phyloP scores from a whole-genome alignment of 2,329 filamentous ascomycete genomes.

The Westerdykella sp. region DNA sequence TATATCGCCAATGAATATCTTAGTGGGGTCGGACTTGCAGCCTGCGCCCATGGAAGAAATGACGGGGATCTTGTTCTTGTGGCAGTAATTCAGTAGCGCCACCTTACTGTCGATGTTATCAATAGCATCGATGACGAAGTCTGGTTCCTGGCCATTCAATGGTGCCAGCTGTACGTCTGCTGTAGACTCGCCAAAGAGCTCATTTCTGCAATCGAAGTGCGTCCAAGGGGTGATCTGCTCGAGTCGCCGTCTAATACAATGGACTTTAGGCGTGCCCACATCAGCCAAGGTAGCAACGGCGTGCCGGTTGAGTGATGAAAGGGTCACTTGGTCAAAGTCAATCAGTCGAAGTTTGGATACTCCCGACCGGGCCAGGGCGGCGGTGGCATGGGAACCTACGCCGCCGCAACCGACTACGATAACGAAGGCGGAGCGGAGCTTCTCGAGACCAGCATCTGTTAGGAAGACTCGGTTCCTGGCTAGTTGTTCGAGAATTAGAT shows the following conservation, averaged over 20 bases:
- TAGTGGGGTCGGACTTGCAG: slow-evolving; percentile 80
- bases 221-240: slow-evolving; percentile 90
- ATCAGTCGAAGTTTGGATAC: slow-evolving; percentile 82
- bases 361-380: slow-evolving; percentile 81
- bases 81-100: slow-evolving; percentile 79
- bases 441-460: slow-evolving; percentile 69
- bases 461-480: slow-evolving; percentile 91
- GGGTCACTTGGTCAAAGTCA: slow-evolving; percentile 95
- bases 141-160: slow-evolving; percentile 63
- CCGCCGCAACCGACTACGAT: slow-evolving; percentile 90
- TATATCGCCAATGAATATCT: slow-evolving; percentile 87
- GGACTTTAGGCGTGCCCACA: slow-evolving; percentile 87
- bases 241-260: slow-evolving; percentile 70
- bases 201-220: slow-evolving; percentile 75
- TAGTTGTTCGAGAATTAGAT: slow-evolving; percentile 88
- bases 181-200: slow-evolving; percentile 67
- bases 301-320: slow-evolving; percentile 92
- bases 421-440: slow-evolving; percentile 75
- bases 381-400: slow-evolving; percentile 85
- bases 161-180: slow-evolving; percentile 62
- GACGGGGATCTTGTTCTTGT: slow-evolving; percentile 68
- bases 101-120: slow-evolving; percentile 99
- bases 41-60: slow-evolving; percentile 96
- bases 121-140: slow-evolving; percentile 94
- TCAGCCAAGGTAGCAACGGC: slow-evolving; percentile 90